Evolutionary conservation across 129 eudicot species (phyloP).

Genomic region (Flaveria robusta): DNA sequence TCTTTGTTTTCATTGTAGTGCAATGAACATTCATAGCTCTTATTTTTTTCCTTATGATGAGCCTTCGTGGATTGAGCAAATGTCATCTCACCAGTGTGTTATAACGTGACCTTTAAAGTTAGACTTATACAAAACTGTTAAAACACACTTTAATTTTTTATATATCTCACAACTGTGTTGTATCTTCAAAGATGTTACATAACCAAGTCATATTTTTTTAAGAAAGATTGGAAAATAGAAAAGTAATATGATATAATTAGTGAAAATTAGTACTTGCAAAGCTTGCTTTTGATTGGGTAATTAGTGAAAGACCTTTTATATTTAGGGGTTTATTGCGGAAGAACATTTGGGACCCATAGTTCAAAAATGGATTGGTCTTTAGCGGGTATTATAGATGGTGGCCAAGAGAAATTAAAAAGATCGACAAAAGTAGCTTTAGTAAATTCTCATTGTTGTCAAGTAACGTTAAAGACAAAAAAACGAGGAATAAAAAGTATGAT

Average conservation of each 20-base stretch:
- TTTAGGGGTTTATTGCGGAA: conserved; percentile 18
- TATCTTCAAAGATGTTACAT: not conserved
- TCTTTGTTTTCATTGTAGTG: no score
- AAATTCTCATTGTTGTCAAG: conserved; percentile 30
- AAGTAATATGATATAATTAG: not conserved
- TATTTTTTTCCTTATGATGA: no score
- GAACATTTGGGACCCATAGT: conserved; percentile 36
- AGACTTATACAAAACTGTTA: no score
- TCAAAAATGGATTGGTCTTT: conserved; percentile 22
- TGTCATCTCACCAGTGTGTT: no score
- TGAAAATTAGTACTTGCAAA: conserved; percentile 7
- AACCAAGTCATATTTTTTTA: not conserved
- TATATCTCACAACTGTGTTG: no score
- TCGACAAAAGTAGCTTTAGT: conserved; percentile 30
- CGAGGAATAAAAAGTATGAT: conserved; percentile 2
- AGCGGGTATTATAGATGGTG: conserved; percentile 25
- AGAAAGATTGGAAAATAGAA: not conserved
- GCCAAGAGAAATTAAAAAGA: conserved; percentile 7
- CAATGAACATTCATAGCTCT: no score
- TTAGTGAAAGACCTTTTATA: conserved; percentile 15
- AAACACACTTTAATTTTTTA: no score
- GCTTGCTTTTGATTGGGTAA: conserved; percentile 14
- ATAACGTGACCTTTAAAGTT: no score
- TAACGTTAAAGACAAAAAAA: conserved; percentile 32
- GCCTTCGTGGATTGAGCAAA: no score